These are phyloP conservation scores for Cadophora malorum DNA, from an alignment of 2,329 filamentous ascomycete genomes.

Conservation along the genomic window DNA sequence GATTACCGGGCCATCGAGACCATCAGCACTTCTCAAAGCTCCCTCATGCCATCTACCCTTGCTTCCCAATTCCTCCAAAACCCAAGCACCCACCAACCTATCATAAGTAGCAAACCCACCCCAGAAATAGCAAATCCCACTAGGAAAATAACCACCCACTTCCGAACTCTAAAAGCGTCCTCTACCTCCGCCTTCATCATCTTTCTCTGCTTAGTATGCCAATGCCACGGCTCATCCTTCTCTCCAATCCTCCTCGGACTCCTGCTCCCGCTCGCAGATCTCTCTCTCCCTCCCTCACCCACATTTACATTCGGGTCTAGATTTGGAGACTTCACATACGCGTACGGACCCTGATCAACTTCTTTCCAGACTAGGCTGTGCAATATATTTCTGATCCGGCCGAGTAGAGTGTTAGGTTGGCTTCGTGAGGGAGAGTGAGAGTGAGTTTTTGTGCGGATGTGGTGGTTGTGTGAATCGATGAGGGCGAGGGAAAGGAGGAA, in stretches of 20 bases:
- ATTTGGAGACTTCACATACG: conserved; percentile 37
- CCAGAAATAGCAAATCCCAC: conserved; percentile 21
- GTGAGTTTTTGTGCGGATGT: conserved; percentile 32
- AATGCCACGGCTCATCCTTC: conserved; percentile 43
- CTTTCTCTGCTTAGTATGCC: conserved; percentile 44
- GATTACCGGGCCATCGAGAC: background rate
- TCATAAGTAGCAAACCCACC: conserved; percentile 11
- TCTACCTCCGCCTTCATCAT: conserved; percentile 45
- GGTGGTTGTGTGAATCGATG: conserved; percentile 39
- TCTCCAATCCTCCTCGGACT: conserved; percentile 7
- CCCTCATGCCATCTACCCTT: background rate
- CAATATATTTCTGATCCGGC: conserved; percentile 28
- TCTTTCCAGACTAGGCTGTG: conserved; percentile 37
- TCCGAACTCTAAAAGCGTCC: conserved; percentile 44
- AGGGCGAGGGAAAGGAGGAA: conserved; percentile 46
- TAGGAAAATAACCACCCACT: conserved; percentile 39
- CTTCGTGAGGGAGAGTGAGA: conserved; percentile 12
- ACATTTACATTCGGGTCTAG: conserved; percentile 21
- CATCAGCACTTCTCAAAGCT: background rate
- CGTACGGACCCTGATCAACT: conserved; percentile 34
- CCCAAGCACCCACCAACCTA: conserved; percentile 27
- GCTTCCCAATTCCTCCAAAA: conserved; percentile 10
- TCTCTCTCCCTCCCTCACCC: background rate
- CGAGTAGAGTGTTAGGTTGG: conserved; percentile 29
- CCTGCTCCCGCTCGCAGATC: conserved; percentile 14